A percentile compares a stretch with the other conserved stretches of the same genome.
Evolutionary conservation across 169 alveolate genomes (phyloP).

Genomic region (Eimeria maxima): DNA sequence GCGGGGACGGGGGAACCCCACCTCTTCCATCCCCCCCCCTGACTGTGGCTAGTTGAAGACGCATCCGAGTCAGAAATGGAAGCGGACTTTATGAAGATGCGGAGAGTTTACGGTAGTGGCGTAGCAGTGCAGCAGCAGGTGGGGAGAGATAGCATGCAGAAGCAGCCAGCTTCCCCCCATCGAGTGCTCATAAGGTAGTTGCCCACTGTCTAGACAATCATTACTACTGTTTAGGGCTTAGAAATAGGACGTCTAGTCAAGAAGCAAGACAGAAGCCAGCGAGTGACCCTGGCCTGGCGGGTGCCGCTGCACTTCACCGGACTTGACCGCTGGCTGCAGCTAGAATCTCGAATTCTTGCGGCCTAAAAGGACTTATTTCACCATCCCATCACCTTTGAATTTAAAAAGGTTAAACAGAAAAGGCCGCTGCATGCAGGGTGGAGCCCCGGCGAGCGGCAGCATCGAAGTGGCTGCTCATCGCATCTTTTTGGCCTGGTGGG

Average conservation of each 20-base stretch:
- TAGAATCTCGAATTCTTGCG: not conserved
- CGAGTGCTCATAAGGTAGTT: not conserved
- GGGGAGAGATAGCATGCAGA: too few species aligned
- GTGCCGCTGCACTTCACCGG: not conserved
- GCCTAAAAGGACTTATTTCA: not conserved
- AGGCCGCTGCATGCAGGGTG: not conserved
- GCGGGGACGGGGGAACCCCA: not conserved
- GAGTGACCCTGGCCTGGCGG: slow-evolving; percentile 28
- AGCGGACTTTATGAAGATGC: too few species aligned
- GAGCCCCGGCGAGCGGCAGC: slow-evolving; percentile 37
- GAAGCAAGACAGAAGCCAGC: not conserved
- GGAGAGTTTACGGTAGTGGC: too few species aligned
- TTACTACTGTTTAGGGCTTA: not conserved
- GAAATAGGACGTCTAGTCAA: not conserved
- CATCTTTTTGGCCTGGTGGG: not conserved
- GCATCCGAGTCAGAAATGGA: not conserved
- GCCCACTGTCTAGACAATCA: not conserved
- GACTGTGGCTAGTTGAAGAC: not conserved
- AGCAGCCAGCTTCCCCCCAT: not conserved
- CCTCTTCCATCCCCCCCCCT: not conserved
- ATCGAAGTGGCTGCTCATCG: slow-evolving; percentile 27
- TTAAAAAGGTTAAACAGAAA: not conserved
- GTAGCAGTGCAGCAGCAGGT: too few species aligned
- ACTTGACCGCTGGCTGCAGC: not conserved
- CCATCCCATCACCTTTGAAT: not conserved